Percentiles rank a stretch among this genome's conserved stretches.
phyloP scores from a whole-genome alignment of 305 asterid species.

The Rubia occidens region DNA sequence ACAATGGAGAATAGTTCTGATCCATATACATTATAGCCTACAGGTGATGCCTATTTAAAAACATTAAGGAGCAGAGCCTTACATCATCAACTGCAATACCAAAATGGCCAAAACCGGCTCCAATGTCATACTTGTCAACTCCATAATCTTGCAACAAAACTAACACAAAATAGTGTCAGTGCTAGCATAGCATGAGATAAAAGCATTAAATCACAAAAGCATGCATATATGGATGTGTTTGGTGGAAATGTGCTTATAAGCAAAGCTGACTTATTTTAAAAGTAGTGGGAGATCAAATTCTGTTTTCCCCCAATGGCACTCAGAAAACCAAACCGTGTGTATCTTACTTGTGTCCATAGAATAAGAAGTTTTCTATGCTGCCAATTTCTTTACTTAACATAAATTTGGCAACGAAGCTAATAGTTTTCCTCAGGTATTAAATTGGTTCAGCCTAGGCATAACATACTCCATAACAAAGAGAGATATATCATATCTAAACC shows the following conservation, averaged over 20 bases:
- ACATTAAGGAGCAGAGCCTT: constrained; percentile 31
- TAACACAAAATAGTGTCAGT: constrained; percentile 19
- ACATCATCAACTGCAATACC: constrained; percentile 97
- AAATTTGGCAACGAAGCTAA: neutral
- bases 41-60: neutral
- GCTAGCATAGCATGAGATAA: constrained; percentile 2
- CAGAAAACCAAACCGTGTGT: neutral
- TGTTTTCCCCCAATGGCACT: too few species aligned
- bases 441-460: neutral
- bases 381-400: neutral
- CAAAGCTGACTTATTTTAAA: too few species aligned
- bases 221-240: neutral
- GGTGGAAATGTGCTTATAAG: too few species aligned
- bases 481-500: neutral
- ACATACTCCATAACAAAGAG: neutral
- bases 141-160: constrained; percentile 70
- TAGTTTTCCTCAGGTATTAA: neutral
- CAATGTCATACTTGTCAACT: constrained; percentile 83
- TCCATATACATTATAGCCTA: neutral
- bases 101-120: constrained; percentile 87
- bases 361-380: neutral
- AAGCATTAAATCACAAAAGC: constrained; percentile 6
- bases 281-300: too few species aligned
- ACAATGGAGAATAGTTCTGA: neutral
- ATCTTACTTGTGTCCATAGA: neutral